Evolutionary conservation across 2,329 filamentous ascomycete species (phyloP), one percentile per base, ranked within the genome.

Genomic region (Colletotrichum simmondsii): DNA sequence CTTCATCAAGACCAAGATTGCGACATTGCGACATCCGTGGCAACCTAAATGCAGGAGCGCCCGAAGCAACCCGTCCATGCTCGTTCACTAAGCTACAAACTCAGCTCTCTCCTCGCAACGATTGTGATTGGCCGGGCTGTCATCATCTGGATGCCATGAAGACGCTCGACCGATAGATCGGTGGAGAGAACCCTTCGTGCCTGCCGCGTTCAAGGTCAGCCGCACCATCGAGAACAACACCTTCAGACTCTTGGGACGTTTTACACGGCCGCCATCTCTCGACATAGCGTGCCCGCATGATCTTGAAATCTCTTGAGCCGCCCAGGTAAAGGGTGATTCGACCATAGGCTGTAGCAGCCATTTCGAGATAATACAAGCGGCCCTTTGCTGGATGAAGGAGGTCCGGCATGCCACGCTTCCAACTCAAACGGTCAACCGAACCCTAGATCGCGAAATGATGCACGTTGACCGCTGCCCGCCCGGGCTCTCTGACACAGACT

Each of bases 401-500:
- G 24, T 22, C 37, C 32, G 19, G 54, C n/a, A 37, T 26, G 42
- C 14, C 42, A 53, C 22, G 28, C 42, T 22, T 32, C 14, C 52
- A 30, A 30, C 53, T 56, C 59, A 69, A 72, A 72, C 70, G 46
- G 54, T 69, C 59, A 59, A 72, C 59, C 46, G 60, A 72, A 72
- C 65, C 69, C 60, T 72, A 56, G 60, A 56, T 57, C 54, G 12
- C 56, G 66, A 37, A 46, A 58, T 42, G 24, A 68, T 72, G 65
- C 59, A 68, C 37, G 28, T 68, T 64, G 42, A 30, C 52, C 56
- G 28, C 35, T 63, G 56, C 56, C 57, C 53, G 65, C 58, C 53
- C 46, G 14, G 24, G 37, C 60, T 52, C 52, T 22, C 24, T 24
- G 8, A 32, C 69, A 64, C 69, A 63, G 42, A 60, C 65, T 46